phyloP scores from a whole-genome alignment of 192 early-diverging fungal genomes.

The Linnemannia schmuckeri region DNA sequence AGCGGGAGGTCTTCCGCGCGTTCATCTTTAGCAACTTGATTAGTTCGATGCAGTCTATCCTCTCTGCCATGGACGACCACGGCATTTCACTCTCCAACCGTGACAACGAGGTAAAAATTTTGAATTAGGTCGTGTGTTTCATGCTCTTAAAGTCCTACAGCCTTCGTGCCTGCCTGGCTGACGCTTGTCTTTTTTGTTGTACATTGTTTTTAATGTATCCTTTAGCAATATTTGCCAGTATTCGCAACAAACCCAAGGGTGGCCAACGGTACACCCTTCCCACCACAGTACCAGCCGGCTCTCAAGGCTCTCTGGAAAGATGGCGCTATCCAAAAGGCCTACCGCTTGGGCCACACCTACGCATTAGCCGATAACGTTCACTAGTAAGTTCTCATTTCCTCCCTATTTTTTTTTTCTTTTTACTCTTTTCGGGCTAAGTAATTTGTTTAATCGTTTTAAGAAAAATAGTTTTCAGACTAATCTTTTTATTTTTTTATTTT shows the following conservation, averaged over 20 bases:
- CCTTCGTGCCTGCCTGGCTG: background rate
- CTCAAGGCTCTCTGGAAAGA: conserved; percentile 65
- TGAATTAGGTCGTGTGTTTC: background rate
- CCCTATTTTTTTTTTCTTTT: background rate
- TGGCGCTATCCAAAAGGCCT: conserved; percentile 57
- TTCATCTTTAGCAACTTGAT: conserved; percentile 66
- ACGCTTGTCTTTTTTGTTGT: background rate
- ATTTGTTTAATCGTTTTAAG: no score
- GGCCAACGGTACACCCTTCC: conserved; percentile 54
- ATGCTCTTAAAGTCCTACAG: no score
- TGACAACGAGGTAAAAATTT: conserved; percentile 29
- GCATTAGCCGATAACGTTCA: conserved; percentile 65
- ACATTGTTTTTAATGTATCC: background rate
- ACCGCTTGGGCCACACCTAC: conserved; percentile 58
- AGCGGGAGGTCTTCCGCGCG: conserved; percentile 61
- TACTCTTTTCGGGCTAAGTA: no score
- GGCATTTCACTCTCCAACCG: conserved; percentile 16
- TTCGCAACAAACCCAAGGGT: conserved; percentile 57
- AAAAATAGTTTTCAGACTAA: no score
- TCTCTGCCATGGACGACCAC: conserved; percentile 60
- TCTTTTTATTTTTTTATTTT: background rate
- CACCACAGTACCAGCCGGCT: conserved; percentile 55
- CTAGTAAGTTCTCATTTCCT: conserved; percentile 56
- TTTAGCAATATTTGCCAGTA: conserved; percentile 47
- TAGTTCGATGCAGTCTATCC: conserved; percentile 62